Percentiles rank a stretch among this genome's conserved stretches.
Conservation (phyloP, 306 rosid species). For the Vigna angularis region DNA sequence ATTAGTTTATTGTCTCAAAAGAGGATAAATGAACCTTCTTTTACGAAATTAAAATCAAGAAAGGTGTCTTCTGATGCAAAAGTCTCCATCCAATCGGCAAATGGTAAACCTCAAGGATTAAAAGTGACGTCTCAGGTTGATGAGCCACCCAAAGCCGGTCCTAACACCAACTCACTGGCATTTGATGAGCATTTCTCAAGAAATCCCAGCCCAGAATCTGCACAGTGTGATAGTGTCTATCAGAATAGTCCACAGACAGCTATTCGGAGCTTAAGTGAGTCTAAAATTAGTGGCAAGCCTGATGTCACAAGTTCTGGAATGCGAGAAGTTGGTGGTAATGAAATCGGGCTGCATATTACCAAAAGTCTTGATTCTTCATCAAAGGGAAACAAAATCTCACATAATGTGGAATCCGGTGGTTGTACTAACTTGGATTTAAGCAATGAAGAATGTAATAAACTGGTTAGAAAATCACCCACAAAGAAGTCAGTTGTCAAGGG, state of each 20-base stretch:
- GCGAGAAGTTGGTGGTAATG: conserved; percentile 44
- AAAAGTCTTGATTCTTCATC: conserved; percentile 46
- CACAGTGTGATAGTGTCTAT: conserved; percentile 41
- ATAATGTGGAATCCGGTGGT: conserved; percentile 46
- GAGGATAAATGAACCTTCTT: conserved; percentile 51
- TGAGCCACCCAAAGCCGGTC: conserved; percentile 46
- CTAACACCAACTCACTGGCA: conserved; percentile 42
- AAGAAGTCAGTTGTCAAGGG: conserved; percentile 61
- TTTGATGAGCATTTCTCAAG: conserved; percentile 46
- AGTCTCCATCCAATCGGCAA: conserved; percentile 39
- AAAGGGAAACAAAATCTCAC: conserved; percentile 46
- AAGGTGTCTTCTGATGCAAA: conserved; percentile 46
- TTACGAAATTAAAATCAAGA: conserved; percentile 53
- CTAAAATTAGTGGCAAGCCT: conserved; percentile 46
- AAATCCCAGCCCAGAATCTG: conserved; percentile 39
- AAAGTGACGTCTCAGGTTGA: conserved; percentile 42
- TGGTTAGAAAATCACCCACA: conserved; percentile 47
- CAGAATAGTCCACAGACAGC: conserved; percentile 45
- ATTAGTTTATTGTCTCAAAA: conserved; percentile 59
- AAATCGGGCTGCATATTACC: conserved; percentile 44
- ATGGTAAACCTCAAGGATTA: conserved; percentile 45
- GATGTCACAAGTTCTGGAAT: conserved; percentile 43
- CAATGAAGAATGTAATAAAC: conserved; percentile 47
- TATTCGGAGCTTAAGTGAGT: conserved; percentile 41
- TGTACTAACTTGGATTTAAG: conserved; percentile 43